Evolutionary conservation across 139 green algal genomes (phyloP).

Genomic region (Chlamydomonas asymmetrica): DNA sequence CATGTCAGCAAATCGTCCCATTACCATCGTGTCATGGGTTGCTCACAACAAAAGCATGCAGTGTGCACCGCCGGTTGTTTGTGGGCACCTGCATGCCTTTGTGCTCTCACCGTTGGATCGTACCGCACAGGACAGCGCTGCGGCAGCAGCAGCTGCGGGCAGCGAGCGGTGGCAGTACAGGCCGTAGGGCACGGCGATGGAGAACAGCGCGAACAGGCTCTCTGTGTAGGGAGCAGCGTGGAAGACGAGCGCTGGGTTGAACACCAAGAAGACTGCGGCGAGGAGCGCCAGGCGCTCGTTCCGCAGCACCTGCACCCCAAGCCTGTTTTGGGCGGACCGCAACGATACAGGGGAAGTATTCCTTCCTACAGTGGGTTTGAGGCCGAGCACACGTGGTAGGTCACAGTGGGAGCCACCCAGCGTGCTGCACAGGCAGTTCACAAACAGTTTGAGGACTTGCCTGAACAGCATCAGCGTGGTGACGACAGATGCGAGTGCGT

Average conservation of each 20-base stretch:
- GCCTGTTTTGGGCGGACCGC: slow-evolving; percentile 13
- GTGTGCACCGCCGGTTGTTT: no score
- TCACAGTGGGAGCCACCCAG: no score
- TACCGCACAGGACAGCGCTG: slow-evolving; percentile 18
- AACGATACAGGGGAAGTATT: background rate
- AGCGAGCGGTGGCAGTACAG: slow-evolving; percentile 39
- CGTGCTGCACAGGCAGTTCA: background rate
- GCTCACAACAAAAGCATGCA: no score
- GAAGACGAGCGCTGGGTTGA: slow-evolving; percentile 84
- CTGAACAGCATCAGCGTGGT: slow-evolving; percentile 8
- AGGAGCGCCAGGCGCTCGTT: slow-evolving; percentile 43
- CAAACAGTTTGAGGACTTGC: background rate
- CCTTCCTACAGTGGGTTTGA: background rate
- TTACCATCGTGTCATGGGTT: no score
- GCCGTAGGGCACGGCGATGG: slow-evolving; percentile 60
- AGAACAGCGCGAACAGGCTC: slow-evolving; percentile 67
- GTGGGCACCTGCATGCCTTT: no score
- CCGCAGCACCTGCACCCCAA: slow-evolving; percentile 44
- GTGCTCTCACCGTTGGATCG: slow-evolving; percentile 25
- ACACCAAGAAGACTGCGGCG: slow-evolving; percentile 71
- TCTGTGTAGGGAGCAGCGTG: slow-evolving; percentile 86
- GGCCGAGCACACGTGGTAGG: background rate
- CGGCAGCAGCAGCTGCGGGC: slow-evolving; percentile 1
- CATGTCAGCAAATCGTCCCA: no score
- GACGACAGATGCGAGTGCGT: background rate